A percentile compares a stretch with the other conserved stretches of the same genome.
phyloP scores from a whole-genome alignment of 345 rosid genomes.

The Carallia brachiata region DNA sequence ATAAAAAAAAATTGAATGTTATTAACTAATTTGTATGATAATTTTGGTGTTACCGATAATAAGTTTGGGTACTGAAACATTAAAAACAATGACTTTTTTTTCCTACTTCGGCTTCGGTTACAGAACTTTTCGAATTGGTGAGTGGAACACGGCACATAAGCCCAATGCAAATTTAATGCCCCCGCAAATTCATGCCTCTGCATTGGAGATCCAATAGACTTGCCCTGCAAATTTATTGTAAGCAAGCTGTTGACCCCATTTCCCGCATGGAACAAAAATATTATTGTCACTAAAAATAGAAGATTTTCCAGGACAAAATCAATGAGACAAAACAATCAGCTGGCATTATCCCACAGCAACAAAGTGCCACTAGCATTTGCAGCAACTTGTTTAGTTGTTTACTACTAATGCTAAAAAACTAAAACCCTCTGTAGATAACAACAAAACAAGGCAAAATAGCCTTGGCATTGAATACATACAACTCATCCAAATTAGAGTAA shows the following conservation, averaged over 20 bases:
- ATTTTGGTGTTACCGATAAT: no score
- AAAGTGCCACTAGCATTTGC: no score
- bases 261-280: neutral
- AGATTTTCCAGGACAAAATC: neutral
- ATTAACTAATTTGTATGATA: no score
- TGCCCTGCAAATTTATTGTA: constrained; percentile 16
- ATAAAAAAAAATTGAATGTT: no score
- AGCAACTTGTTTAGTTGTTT: neutral
- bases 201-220: constrained; percentile 3
- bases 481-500: constrained; percentile 63
- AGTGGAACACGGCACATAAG: neutral
- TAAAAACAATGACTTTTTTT: neutral
- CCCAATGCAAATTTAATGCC: constrained; percentile 37
- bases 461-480: constrained; percentile 58
- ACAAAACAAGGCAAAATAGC: constrained; percentile 85
- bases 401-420: no score
- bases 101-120: neutral
- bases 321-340: neutral
- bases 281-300: neutral
- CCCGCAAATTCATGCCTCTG: no score
- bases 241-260: neutral
- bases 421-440: constrained; percentile 59
- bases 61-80: no score
- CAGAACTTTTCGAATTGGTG: neutral
- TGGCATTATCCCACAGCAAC: neutral